Conservation (phyloP, 805 yeast species). For the Saccharomyces kudriavzevii region DNA sequence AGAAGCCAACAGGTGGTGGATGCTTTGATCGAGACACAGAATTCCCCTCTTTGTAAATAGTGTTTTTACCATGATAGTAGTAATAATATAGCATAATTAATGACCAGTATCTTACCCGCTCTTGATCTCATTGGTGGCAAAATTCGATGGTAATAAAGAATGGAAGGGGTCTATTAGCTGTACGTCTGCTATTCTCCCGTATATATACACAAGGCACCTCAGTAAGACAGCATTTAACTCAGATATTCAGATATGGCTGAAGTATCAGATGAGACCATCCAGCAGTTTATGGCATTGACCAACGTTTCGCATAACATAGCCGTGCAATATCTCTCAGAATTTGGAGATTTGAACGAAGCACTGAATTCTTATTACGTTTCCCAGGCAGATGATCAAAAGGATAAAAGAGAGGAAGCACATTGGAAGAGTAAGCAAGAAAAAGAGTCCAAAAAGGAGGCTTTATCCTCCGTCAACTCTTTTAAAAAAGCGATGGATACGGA, state of each 20-base stretch:
- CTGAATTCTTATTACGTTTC: conserved; percentile 24
- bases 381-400: conserved; percentile 8
- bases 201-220: background rate
- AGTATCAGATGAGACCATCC: conserved; percentile 21
- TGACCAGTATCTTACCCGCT: background rate
- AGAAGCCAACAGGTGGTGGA: background rate
- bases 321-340: conserved; percentile 29
- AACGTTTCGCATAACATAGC: conserved; percentile 34
- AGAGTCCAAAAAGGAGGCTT: background rate
- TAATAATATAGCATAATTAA: background rate
- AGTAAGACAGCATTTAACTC: background rate
- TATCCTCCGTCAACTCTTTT: background rate
- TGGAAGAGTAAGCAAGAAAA: background rate
- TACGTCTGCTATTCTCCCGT: background rate
- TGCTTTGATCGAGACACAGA: background rate
- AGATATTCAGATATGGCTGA: conserved; percentile 5
- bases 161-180: background rate
- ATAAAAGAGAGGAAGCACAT: conserved; percentile 3
- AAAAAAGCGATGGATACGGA: background rate
- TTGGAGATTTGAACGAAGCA: conserved; percentile 25
- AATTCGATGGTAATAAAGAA: background rate
- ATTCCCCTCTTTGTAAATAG: background rate
- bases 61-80: background rate
- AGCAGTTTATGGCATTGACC: conserved; percentile 34
- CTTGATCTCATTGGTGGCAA: background rate